phyloP scores from a whole-genome alignment of 176 grass and related monocot species.

The Saccharum officinarum region DNA sequence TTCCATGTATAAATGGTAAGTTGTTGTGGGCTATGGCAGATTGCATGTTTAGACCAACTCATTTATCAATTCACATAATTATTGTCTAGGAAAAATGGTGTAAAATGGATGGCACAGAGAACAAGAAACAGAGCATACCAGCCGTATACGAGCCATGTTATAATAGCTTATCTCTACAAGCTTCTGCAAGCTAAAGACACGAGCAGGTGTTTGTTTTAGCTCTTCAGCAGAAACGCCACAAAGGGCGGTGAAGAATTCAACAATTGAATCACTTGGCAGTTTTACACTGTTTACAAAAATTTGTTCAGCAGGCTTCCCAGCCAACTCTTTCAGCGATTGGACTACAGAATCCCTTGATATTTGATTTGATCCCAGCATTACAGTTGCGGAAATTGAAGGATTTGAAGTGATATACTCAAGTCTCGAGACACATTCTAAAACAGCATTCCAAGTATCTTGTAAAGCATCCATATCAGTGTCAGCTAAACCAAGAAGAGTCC shows the following conservation, averaged over 20 bases:
- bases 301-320: slow-evolving; percentile 96
- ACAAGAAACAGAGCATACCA: slow-evolving; percentile 59
- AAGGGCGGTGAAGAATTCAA: slow-evolving; percentile 93
- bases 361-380: slow-evolving; percentile 98
- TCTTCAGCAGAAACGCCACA: slow-evolving; percentile 95
- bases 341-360: slow-evolving; percentile 93
- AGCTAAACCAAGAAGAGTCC: slow-evolving; percentile 86
- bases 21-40: slow-evolving; percentile 6
- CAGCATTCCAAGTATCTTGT: slow-evolving; percentile 99
- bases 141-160: slow-evolving; percentile 97
- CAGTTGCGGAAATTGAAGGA: slow-evolving; percentile 78
- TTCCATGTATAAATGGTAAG: slow-evolving; percentile 33
- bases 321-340: slow-evolving; percentile 82
- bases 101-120: slow-evolving; percentile 12
- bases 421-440: slow-evolving; percentile 98
- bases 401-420: slow-evolving; percentile 93
- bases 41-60: background rate
- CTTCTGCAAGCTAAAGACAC: slow-evolving; percentile 98
- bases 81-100: background rate
- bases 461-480: slow-evolving; percentile 91
- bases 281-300: slow-evolving; percentile 97
- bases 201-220: slow-evolving; percentile 92
- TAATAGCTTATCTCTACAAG: slow-evolving; percentile 99
- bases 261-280: slow-evolving; percentile 94
- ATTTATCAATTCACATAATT: background rate